phyloP scores from a whole-genome alignment of 768 basidiomycete species.

The Gloeopeniophorella convolvens region DNA sequence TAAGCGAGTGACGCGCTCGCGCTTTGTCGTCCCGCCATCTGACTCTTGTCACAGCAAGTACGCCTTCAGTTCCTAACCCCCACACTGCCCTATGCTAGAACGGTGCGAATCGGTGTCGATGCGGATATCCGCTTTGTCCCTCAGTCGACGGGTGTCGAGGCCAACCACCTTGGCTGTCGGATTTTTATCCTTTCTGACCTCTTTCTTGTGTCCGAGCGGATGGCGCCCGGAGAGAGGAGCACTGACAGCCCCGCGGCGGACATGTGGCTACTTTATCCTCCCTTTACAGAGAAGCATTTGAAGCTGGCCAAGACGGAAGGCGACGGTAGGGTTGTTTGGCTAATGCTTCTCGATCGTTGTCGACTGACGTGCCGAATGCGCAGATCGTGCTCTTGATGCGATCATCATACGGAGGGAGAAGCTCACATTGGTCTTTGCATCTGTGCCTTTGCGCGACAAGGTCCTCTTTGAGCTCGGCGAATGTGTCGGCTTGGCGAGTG shows the following conservation, averaged over 20 bases:
- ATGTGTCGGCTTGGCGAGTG: conserved; percentile 73
- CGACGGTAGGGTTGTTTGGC: conserved; percentile 44
- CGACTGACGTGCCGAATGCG: conserved; percentile 12
- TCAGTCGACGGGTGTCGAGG: conserved; percentile 60
- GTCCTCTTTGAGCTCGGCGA: conserved; percentile 69
- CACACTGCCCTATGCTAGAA: conserved; percentile 70
- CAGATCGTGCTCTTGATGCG: conserved; percentile 71
- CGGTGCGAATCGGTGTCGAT: no score
- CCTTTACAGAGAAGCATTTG: conserved; percentile 88
- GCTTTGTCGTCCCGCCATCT: conserved; percentile 12
- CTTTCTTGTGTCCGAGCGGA: conserved; percentile 83
- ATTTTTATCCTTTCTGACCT: conserved; percentile 90
- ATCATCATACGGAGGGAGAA: conserved; percentile 85
- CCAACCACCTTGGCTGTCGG: no score
- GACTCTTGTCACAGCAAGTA: conserved; percentile 52
- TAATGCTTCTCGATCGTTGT: not conserved
- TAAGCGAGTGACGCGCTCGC: no score
- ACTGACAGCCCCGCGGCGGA: conserved; percentile 47
- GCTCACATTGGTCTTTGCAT: conserved; percentile 57
- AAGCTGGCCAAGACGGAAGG: conserved; percentile 55
- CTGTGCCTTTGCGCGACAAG: conserved; percentile 48
- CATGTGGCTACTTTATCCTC: no score
- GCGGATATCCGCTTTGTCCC: conserved; percentile 75
- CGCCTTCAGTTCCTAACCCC: conserved; percentile 85
- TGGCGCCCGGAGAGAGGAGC: conserved; percentile 53